These are phyloP conservation scores for Rhynchospora tenuis DNA, from an alignment of 176 grass and related monocot species.

Conservation along the genomic window DNA sequence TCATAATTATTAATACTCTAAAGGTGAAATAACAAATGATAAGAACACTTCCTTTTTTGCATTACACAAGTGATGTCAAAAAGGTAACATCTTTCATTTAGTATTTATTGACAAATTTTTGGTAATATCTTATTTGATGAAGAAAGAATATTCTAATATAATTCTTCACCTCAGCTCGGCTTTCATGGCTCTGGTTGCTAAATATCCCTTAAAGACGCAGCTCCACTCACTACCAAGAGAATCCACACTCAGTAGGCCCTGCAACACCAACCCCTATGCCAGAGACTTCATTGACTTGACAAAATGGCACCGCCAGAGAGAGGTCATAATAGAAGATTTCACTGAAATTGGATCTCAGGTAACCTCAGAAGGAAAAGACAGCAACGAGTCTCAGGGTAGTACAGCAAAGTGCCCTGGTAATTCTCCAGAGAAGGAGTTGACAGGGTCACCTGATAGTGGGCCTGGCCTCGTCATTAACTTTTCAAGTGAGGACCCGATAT, in stretches of 20 bases:
- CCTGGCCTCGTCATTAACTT: slow-evolving; percentile 10
- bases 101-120: neutral
- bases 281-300: slow-evolving; percentile 31
- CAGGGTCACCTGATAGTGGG: slow-evolving; percentile 35
- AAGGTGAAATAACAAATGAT: neutral
- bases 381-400: slow-evolving; percentile 47
- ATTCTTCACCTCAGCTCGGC: slow-evolving; percentile 51
- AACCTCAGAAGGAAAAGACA: slow-evolving; percentile 54
- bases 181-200: slow-evolving; percentile 72
- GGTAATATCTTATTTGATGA: neutral
- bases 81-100: neutral
- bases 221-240: slow-evolving; percentile 23
- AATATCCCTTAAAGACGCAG: slow-evolving; percentile 45
- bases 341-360: slow-evolving; percentile 30
- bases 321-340: slow-evolving; percentile 54
- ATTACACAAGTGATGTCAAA: neutral
- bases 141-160: slow-evolving; percentile 9
- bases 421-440: slow-evolving; percentile 27
- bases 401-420: slow-evolving; percentile 27
- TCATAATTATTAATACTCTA: neutral
- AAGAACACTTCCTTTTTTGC: neutral
- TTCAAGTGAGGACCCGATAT: slow-evolving; percentile 34
- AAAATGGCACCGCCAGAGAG: slow-evolving; percentile 43
- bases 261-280: slow-evolving; percentile 15
- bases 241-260: neutral